Evolutionary conservation across 148 eudicot genomes (phyloP).

Genomic region (Rhododendron williamsianum): DNA sequence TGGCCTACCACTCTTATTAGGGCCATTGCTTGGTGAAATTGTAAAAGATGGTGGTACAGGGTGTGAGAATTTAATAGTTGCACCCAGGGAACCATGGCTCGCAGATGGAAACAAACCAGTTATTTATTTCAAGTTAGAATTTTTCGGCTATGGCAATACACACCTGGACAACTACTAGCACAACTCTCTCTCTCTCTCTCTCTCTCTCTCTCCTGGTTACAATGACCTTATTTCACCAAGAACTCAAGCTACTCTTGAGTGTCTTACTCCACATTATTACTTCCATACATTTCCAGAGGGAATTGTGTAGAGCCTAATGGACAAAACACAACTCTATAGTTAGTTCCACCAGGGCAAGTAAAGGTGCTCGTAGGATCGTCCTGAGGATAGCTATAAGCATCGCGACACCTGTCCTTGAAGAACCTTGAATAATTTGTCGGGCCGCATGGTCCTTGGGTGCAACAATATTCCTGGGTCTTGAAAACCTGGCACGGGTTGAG

Average conservation of each 20-base stretch:
- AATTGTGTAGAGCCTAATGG: conserved; percentile 10
- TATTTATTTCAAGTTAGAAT: background rate
- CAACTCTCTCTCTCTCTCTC: background rate
- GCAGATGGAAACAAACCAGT: background rate
- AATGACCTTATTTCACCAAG: background rate
- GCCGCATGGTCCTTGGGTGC: conserved; percentile 14
- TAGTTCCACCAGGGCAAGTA: conserved; percentile 41
- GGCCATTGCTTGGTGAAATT: background rate
- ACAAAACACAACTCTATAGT: conserved; percentile 42
- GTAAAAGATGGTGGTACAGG: background rate
- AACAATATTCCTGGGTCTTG: conserved; percentile 27
- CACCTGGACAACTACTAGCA: background rate
- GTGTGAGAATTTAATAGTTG: background rate
- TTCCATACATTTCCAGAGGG: conserved; percentile 6
- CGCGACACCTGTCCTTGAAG: conserved; percentile 27
- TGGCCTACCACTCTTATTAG: background rate
- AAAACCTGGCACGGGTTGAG: conserved; percentile 35
- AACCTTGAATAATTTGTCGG: conserved; percentile 23
- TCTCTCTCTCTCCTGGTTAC: background rate
- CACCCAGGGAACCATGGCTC: background rate
- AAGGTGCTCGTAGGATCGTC: conserved; percentile 41
- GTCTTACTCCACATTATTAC: background rate
- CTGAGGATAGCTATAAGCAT: conserved; percentile 43
- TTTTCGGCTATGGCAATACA: background rate
- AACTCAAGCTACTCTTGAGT: background rate